Conservation (phyloP, 352 stramenopile species). For the Phytophthora cryptogea region DNA sequence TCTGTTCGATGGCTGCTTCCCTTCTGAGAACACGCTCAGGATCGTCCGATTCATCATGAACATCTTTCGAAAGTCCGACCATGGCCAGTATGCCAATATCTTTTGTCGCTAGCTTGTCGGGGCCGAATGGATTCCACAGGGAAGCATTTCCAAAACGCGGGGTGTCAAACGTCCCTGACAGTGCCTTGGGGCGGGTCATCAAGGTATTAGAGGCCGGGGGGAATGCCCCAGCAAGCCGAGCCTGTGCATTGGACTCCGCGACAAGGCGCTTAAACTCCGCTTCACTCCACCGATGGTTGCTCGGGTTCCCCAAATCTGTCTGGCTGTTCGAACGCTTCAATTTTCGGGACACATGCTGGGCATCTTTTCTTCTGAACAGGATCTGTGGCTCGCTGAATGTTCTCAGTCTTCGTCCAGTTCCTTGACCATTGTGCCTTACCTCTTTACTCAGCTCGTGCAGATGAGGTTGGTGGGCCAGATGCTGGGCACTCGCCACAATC, state of each 20-base stretch:
- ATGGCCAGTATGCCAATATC: conserved; percentile 61
- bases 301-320: conserved; percentile 68
- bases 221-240: conserved; percentile 45
- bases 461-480: conserved; percentile 72
- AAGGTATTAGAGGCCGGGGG: conserved; percentile 35
- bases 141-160: conserved; percentile 55
- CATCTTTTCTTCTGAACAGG: conserved; percentile 39
- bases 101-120: conserved; percentile 39
- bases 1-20: conserved; percentile 51
- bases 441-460: conserved; percentile 54
- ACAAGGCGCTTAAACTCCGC: conserved; percentile 76
- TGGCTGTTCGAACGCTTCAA: conserved; percentile 77
- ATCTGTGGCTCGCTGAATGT: conserved; percentile 69
- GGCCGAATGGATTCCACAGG: conserved; percentile 53
- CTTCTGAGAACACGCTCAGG: conserved; percentile 39
- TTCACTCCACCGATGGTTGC: conserved; percentile 73
- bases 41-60: conserved; percentile 57
- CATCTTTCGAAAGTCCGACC: conserved; percentile 70
- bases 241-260: conserved; percentile 64
- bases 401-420: conserved; percentile 37
- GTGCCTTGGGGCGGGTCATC: conserved; percentile 49
- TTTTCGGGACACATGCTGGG: conserved; percentile 41
- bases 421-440: conserved; percentile 40
- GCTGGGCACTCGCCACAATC: conserved; percentile 80
- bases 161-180: conserved; percentile 67